Evolutionary conservation across 257 asterid genomes (phyloP), one percentile per base, ranked within the genome.

Genomic region (Mentha longifolia): DNA sequence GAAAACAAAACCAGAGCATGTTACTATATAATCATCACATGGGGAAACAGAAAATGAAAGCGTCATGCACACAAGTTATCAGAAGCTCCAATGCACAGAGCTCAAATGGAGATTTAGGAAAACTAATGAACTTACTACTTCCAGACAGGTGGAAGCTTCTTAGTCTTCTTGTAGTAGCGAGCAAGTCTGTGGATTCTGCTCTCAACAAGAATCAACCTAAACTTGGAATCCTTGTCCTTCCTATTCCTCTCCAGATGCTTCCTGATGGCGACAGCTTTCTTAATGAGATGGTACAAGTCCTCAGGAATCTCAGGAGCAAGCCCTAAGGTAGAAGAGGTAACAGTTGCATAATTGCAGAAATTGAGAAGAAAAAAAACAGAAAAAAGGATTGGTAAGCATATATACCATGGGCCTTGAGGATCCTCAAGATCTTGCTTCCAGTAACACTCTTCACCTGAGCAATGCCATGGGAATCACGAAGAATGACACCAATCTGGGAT

Each of bases 101-200:
- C 12, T 5, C 8, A 11, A 11, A 67, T 7, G 50, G 7, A 1
- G 35, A 19, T 19, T 51, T 1, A 13, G 5, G 50, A 57, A 57
- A 8, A 22, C 14, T n/a, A 13, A 19, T 60, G 71, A 57, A 71
- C 85, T 80, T 79, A 86, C 92, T 86, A 86, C 74, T 86, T 86
- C 92, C 92, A 86, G 78, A 82, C 92, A 17, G 89, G 92, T 55
- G 92, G 92, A 54, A 86, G 92, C 88, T 86, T 86, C 83, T 86
- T 86, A 8, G 92, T 86, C 72, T 86, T 84, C 81, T 86, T 86
- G 65, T 86, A 86, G 82, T 86, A 86, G 61, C 92, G 92, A 67
- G 92, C 89, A 55, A 82, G 85, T 31, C 89, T 76, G 78, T 85
- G 89, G 63, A 85, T 85, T 58, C 87, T 85, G 85, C 92, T 86